Evolutionary conservation across 768 basidiomycete species (phyloP).

Genomic region (Hygrocybe coccinea): DNA sequence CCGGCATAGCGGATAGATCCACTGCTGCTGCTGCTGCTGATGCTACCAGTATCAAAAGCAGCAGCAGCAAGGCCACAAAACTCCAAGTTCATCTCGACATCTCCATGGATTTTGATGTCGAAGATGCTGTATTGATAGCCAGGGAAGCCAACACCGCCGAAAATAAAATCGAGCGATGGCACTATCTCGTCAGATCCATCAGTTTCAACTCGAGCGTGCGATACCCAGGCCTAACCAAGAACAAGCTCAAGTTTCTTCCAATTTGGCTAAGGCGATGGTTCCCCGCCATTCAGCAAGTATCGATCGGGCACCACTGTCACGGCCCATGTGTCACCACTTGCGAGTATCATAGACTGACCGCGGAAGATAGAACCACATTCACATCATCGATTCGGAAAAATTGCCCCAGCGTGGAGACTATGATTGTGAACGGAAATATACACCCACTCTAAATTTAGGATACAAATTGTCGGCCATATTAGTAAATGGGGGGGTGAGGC

Average conservation of each 20-base stretch:
- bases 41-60: too few relatives aligned
- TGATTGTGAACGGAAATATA: not conserved
- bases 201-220: not conserved
- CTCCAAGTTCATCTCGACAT: not conserved
- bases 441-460: not conserved
- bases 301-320: not conserved
- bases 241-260: not conserved
- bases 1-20: not conserved
- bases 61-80: not conserved
- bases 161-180: not conserved
- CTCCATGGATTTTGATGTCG: not conserved
- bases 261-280: not conserved
- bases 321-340: too few relatives aligned
- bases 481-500: not conserved
- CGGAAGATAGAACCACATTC: not conserved
- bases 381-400: not conserved
- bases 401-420: not conserved
- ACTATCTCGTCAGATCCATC: not conserved
- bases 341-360: not conserved
- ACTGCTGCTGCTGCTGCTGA: too few relatives aligned
- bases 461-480: not conserved
- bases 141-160: not conserved
- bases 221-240: not conserved
- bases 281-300: not conserved
- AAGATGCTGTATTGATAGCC: not conserved